These are phyloP conservation scores for Lentinula raphanica DNA, from an alignment of 768 basidiomycete species.

Conservation along the genomic window DNA sequence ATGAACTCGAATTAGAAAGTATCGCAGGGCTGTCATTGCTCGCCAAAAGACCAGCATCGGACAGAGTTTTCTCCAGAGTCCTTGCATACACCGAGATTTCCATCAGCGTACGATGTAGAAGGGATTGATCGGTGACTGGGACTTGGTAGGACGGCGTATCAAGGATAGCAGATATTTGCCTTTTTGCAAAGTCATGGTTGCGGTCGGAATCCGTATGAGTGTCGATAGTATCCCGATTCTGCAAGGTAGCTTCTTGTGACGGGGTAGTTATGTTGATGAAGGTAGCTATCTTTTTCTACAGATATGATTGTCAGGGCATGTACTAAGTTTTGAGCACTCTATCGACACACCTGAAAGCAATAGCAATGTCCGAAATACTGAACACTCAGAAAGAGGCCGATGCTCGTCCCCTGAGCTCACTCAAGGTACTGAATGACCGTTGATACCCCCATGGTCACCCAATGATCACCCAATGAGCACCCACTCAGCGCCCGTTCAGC, in stretches of 20 bases:
- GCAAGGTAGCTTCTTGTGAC: background rate
- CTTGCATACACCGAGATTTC: conserved; percentile 3
- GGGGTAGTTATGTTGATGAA: background rate
- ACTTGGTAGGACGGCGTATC: background rate
- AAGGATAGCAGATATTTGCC: background rate
- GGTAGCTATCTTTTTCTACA: background rate
- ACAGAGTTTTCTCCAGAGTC: background rate
- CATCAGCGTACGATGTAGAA: background rate
- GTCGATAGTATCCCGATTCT: background rate
- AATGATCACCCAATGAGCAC: too few species aligned
- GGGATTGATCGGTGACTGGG: background rate
- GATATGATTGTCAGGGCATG: background rate
- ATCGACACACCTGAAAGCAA: background rate
- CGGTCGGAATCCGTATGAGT: conserved; percentile 6
- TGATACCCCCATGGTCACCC: too few species aligned
- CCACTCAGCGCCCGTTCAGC: too few species aligned
- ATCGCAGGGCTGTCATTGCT: background rate
- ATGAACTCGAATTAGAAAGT: background rate
- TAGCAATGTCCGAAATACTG: too few species aligned
- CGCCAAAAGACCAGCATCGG: background rate
- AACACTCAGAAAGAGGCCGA: too few species aligned
- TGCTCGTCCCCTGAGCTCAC: too few species aligned
- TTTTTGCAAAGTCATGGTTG: background rate
- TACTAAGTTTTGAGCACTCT: background rate
- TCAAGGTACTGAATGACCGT: too few species aligned